Percentiles rank a stretch among this genome's conserved stretches.
phyloP scores from a whole-genome alignment of 192 early-diverging fungal species.

The Umbelopsis sp. region DNA sequence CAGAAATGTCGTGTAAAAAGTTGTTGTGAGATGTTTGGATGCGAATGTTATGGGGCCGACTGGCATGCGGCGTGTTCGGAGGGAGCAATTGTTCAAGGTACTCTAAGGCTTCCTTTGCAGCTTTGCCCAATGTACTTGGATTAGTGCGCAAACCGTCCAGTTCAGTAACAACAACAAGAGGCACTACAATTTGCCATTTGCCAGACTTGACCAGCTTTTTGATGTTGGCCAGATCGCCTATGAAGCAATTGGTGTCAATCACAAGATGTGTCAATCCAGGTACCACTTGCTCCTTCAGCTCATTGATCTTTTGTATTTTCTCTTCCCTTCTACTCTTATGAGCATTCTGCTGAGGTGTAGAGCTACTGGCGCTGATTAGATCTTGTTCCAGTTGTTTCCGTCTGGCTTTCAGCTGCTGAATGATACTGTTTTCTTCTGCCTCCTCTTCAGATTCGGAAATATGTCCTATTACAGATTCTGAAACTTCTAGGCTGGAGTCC shows the following conservation, averaged over 20 bases:
- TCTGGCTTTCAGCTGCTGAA: constrained; percentile 32
- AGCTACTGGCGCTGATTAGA: background rate
- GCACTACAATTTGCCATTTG: constrained; percentile 56
- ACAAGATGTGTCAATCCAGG: constrained; percentile 47
- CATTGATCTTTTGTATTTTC: background rate
- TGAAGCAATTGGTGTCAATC: constrained; percentile 63
- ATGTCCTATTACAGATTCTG: too few species aligned
- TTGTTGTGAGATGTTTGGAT: constrained; percentile 62
- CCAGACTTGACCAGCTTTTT: constrained; percentile 45
- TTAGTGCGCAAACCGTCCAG: constrained; percentile 57
- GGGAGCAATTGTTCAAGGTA: constrained; percentile 48
- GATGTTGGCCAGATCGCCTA: constrained; percentile 50
- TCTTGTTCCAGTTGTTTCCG: constrained; percentile 37
- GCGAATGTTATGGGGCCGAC: constrained; percentile 32
- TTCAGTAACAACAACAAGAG: constrained; percentile 60
- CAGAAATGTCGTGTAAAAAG: constrained; percentile 55
- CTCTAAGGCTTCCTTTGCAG: constrained; percentile 45
- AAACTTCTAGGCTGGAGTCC: too few species aligned
- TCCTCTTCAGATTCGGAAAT: constrained; percentile 2
- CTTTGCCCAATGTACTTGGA: constrained; percentile 50
- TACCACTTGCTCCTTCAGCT: constrained; percentile 27
- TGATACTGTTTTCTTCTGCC: constrained; percentile 17
- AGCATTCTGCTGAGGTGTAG: background rate
- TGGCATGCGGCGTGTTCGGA: constrained; percentile 31
- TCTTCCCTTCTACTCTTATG: background rate